Evolutionary conservation across 2,329 filamentous ascomycete species (phyloP), one percentile per base, ranked within the genome.

Genomic region (Botrytis cinerea): DNA sequence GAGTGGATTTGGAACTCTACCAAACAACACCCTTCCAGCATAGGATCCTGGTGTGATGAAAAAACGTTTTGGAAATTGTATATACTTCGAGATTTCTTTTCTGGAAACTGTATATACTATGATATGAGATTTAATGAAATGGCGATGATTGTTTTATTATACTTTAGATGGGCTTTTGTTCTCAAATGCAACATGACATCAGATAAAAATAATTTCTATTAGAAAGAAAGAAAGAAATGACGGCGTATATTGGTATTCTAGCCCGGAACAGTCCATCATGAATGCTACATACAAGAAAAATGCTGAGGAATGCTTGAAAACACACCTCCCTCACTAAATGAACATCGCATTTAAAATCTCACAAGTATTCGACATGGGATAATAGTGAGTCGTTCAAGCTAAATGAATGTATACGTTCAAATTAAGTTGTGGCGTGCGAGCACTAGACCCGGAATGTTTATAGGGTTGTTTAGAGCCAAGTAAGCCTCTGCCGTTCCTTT

Each of bases 1-100:
- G 1, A 48, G 40, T 38, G 71, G 71, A 18, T 72, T 72, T 51
- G 71, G 71, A 35, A 72, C 63, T 40, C 18, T 72, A 32, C 25
- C 63, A 20, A 72, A 61, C 14, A 72, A 72, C 22, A 72, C 71
- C 8, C 45, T 72, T 18, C 22, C 70, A 20, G n/a, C 51, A 57
- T 68, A 16, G 28, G 35, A 25, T 10, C 2, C 5, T 9, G 14
- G 8, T 20, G 25, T 20, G 32, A 48, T 51, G 45, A 14, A n/a
- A 38, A 3, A 9, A 25, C 22, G 1, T 4, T 25, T 7, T 35
- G 43, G 6, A 25, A 35, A 66, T 35, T 66, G 43, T 66, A 28
- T 9, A 28, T 67, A 51, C 12, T 38, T 38, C 10, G 48, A 51
- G 48, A n/a, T 12, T 51, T 51, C 48, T 51, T 25, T n/a, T 51